phyloP scores from a whole-genome alignment of 331 rosid species.

The Telfairia occidentalis region DNA sequence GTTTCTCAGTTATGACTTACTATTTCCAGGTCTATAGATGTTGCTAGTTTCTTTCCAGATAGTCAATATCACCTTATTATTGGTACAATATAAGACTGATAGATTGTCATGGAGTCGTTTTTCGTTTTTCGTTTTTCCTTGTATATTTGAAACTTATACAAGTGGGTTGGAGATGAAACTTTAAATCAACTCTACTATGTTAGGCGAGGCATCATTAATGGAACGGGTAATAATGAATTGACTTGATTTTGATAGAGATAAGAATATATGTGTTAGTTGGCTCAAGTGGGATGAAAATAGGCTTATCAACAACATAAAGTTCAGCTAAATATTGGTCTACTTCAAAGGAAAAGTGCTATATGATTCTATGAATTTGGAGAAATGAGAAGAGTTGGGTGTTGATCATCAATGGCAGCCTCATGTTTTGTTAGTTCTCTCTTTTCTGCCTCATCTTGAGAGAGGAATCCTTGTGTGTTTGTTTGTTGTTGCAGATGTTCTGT shows the following conservation, averaged over 20 bases:
- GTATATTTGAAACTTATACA: not conserved
- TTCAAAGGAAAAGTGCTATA: not conserved
- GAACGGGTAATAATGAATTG: not conserved
- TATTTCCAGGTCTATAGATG: not conserved
- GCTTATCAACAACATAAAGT: not conserved
- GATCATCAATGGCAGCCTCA: not conserved
- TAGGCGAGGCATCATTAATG: too few relatives aligned
- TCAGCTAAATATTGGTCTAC: not conserved
- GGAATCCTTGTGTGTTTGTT: not conserved
- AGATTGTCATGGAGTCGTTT: not conserved
- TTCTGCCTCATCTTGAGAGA: not conserved
- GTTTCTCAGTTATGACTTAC: too few relatives aligned
- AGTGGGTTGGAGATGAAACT: not conserved
- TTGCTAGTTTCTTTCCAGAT: not conserved
- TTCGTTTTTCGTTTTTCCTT: not conserved
- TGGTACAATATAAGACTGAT: not conserved
- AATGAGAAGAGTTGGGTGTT: not conserved
- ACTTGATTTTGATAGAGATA: not conserved
- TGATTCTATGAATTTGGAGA: not conserved
- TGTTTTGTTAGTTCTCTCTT: not conserved
- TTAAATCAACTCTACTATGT: not conserved
- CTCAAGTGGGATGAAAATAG: not conserved
- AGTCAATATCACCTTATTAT: not conserved
- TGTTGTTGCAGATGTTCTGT: slow-evolving; percentile 56
- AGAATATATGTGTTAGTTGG: not conserved